Evolutionary conservation across 2,329 filamentous ascomycete genomes (phyloP), one percentile per base, ranked within the genome.

Genomic region (Alternaria arborescens): DNA sequence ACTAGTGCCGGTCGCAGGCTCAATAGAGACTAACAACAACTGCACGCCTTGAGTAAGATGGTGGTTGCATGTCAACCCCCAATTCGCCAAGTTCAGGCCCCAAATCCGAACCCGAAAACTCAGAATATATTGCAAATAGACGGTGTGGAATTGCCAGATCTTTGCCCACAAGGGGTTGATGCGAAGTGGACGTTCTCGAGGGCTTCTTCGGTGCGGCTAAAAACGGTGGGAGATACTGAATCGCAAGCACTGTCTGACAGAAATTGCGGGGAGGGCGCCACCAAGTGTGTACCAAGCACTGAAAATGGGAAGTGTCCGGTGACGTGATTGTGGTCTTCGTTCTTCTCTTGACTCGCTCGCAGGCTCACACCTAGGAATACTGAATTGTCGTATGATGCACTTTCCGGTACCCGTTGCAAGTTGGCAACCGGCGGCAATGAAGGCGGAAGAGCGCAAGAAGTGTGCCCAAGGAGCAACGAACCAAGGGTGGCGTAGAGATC

Each of bases 31-130:
- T 50, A 50, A 50, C 34, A 38, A 24, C 40, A 8, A 16, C 40
- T 42, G 40, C 40, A 42, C 40, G 40, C 20, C 40, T 42, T 16
- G 20, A 42, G 20, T 24, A 26, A 50, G n/a, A 30, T 36, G 20
- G 32, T 50, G 46, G 46, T 36, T 50, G 46, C 46, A 50, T 50
- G 30, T 38, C 46, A 26, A 38, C 32, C 46, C 46, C 32, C 8
- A n/a, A 32, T 38, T 24, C 20, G 32, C 46, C 40, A 24, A 42
- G 40, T 16, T 8, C 20, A 36, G 34, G 30, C 20, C 16, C 12
- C 14, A 11, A 16, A 38, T n/a, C 12, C 32, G 46, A 36, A 38
- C 22, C 30, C 20, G 32, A 16, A n/a, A 32, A 26, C 16, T 26
- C 46, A 32, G 24, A 42, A 42, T 14, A 24, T 6, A 24, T 42